Evolutionary conservation across 2,329 filamentous ascomycete genomes (phyloP).

Genomic region (Nigrograna mackinnonii): DNA sequence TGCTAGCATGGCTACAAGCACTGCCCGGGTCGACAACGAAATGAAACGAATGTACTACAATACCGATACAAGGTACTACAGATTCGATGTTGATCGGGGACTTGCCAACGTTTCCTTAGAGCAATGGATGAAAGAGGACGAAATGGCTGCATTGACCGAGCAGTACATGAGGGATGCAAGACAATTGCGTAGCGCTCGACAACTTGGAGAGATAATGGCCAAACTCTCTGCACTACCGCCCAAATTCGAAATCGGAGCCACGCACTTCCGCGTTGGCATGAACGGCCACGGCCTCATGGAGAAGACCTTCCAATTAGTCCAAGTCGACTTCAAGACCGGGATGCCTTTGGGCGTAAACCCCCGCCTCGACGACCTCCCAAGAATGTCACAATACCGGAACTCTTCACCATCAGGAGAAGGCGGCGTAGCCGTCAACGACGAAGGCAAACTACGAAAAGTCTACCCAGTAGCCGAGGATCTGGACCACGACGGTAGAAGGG

Average conservation of each 20-base stretch:
- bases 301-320: conserved; percentile 30
- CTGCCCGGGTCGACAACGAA: conserved; percentile 44
- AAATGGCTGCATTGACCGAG: conserved; percentile 43
- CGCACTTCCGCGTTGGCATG: conserved; percentile 36
- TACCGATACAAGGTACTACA: conserved; percentile 39
- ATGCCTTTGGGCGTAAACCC: conserved; percentile 27
- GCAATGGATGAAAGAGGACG: conserved; percentile 46
- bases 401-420: conserved; percentile 32
- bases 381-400: conserved; percentile 24
- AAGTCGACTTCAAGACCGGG: conserved; percentile 44
- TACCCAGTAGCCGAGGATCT: conserved; percentile 40
- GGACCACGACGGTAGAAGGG: conserved; percentile 35
- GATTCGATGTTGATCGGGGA: conserved; percentile 45
- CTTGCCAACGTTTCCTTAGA: conserved; percentile 42
- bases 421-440: conserved; percentile 29
- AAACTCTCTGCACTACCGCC: conserved; percentile 41
- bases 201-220: conserved; percentile 39
- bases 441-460: conserved; percentile 30
- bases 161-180: conserved; percentile 41
- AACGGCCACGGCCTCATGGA: conserved; percentile 31
- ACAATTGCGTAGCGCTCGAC: conserved; percentile 29
- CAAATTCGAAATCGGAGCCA: conserved; percentile 36
- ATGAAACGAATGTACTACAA: conserved; percentile 45
- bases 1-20: conserved; percentile 42
- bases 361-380: conserved; percentile 22